Evolutionary conservation across 176 grass and related monocot genomes (phyloP), one percentile per base, ranked within the genome.

Genomic region (Aegilops tauschii): DNA sequence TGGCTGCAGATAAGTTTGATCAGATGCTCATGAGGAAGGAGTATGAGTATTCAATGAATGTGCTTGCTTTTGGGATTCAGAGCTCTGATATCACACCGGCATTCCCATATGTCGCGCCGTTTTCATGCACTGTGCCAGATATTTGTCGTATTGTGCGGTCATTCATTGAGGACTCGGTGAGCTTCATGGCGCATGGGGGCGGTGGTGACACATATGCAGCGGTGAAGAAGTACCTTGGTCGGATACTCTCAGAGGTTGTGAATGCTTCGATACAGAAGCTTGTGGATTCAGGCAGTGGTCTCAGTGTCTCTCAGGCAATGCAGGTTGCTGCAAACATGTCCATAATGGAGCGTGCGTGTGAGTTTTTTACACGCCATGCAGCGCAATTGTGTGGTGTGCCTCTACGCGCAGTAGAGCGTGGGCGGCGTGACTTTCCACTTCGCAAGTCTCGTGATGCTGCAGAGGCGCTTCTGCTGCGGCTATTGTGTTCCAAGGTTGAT

Each of bases 11-110:
- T 82, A 94, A 91, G 69, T 96, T 97, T 61, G 97, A 96, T 82
- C 97, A 99, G 81, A 97, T 99, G 97, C 77, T 99, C 50, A 99
- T 99, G 97, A 99, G 92, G 79, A 99, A 97, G 89, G 97, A 99
- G 88, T 99, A 99, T 37, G 97, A 99, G 56, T 99, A 99, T 83
- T 96, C 97, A 36, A 99, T 99, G 97, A 97, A 99, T 65, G 94
- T 99, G 14, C 87, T 96, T 81, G 92, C 97, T 23, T 99, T 99
- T 90, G 94, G 95, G 76, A 96, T 99, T 80, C 97, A 99, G 87
- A 96, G 87, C 77, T 94, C 97, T 18, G 94, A 97, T 79, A 99
- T 99, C 66, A 92, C 82, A 67, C 97, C 97, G 28, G 97, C 94
- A 12, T 99, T 99, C 86, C 97, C 97, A 36, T 99, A 93, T 64